Conservation (phyloP, 352 stramenopile species). For the Pythium brachiatum region DNA sequence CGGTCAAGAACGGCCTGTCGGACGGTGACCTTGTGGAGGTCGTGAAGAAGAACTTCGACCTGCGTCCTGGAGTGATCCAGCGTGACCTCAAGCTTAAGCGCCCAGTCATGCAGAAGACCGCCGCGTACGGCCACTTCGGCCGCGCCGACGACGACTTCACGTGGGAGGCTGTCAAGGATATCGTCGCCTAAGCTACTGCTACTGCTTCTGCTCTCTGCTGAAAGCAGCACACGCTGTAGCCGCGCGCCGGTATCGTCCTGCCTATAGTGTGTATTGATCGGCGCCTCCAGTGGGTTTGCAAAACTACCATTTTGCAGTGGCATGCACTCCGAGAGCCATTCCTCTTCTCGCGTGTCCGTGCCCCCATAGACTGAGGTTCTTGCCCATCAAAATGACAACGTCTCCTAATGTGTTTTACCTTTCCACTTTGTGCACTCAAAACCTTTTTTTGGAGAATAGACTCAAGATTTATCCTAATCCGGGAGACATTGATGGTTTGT, state of each 20-base stretch:
- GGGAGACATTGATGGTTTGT: no score
- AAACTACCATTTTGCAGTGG: neutral
- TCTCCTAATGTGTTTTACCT: conserved; percentile 22
- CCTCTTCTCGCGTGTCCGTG: conserved; percentile 16
- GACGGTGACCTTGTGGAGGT: conserved; percentile 97
- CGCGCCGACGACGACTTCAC: conserved; percentile 98
- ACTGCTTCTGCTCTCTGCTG: conserved; percentile 12
- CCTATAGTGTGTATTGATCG: conserved; percentile 25
- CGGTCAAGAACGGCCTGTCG: conserved; percentile 92
- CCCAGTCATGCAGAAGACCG: conserved; percentile 98
- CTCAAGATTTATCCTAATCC: no score
- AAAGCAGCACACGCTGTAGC: conserved; percentile 12
- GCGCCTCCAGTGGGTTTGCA: conserved; percentile 18
- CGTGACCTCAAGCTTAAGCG: conserved; percentile 97
- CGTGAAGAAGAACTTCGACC: conserved; percentile 99
- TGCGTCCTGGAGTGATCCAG: conserved; percentile 97
- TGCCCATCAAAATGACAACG: conserved; percentile 26
- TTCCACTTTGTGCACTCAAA: no score
- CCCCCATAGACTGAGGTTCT: conserved; percentile 14
- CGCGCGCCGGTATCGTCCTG: conserved; percentile 16
- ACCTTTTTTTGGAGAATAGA: no score
- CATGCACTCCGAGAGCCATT: conserved; percentile 16
- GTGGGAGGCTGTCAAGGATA: conserved; percentile 97
- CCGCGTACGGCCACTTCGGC: conserved; percentile 99
- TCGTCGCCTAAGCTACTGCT: conserved; percentile 54